Conservation (phyloP, 306 rosid genomes). For the Carpinus fangiana region DNA sequence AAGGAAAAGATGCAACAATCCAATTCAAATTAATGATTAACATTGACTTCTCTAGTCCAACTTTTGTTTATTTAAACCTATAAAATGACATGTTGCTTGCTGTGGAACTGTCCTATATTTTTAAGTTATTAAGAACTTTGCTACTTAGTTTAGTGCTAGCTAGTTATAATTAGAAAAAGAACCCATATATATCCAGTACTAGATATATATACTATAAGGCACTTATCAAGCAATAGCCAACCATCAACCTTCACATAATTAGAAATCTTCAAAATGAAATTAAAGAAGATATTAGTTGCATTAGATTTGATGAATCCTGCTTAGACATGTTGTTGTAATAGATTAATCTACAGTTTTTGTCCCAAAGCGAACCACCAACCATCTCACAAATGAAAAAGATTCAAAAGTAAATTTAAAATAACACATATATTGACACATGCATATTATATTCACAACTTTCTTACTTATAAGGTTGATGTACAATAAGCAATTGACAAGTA, state of each 20-base stretch:
- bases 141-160: neutral
- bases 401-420: no score
- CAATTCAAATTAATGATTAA: neutral
- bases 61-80: neutral
- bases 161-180: no score
- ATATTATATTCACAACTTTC: neutral
- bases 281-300: constrained; percentile 18
- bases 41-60: neutral
- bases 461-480: neutral
- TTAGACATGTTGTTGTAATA: constrained; percentile 9
- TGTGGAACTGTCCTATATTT: neutral
- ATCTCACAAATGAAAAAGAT: no score
- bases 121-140: neutral
- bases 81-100: neutral
- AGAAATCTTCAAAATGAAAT: neutral
- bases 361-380: neutral
- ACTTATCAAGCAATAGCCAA: neutral
- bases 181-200: neutral
- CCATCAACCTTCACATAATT: neutral
- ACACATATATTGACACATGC: neutral
- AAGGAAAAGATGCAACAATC: constrained; percentile 25
- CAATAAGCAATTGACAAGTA: neutral
- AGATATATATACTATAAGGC: neutral
- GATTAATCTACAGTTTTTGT: neutral
- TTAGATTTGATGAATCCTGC: constrained; percentile 28